A percentile compares a stretch with the other conserved stretches of the same genome.
phyloP scores from a whole-genome alignment of 257 asterid genomes.

The Penstemon barbatus region DNA sequence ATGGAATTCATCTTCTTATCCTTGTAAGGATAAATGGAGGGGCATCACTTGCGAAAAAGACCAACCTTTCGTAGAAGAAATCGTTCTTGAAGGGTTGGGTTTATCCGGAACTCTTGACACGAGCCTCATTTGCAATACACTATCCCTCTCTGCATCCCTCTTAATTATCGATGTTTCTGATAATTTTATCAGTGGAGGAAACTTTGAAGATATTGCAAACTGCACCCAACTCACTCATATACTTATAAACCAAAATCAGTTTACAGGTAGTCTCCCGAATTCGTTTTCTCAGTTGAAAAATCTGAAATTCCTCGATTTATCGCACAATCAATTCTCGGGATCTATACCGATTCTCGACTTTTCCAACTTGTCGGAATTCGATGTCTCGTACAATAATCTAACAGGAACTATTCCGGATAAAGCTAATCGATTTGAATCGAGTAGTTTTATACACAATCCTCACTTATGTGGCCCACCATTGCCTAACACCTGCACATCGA shows the following conservation, averaged over 20 bases:
- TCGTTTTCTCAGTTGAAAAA: slow-evolving; percentile 39
- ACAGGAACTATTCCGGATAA: slow-evolving; percentile 47
- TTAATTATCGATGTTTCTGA: slow-evolving; percentile 34
- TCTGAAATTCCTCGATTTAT: slow-evolving; percentile 46
- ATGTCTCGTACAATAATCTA: slow-evolving; percentile 51
- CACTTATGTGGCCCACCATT: slow-evolving; percentile 52
- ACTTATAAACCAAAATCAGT: slow-evolving; percentile 39
- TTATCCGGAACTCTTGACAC: slow-evolving; percentile 49
- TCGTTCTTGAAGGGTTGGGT: slow-evolving; percentile 38
- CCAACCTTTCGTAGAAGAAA: slow-evolving; percentile 25
- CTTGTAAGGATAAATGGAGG: slow-evolving; percentile 46
- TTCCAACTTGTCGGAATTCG: slow-evolving; percentile 32
- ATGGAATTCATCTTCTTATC: slow-evolving; percentile 58
- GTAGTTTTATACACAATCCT: slow-evolving; percentile 45
- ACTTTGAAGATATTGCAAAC: slow-evolving; percentile 41
- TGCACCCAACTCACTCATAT: slow-evolving; percentile 47
- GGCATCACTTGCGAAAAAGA: slow-evolving; percentile 46
- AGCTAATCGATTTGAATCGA: slow-evolving; percentile 30
- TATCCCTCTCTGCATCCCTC: slow-evolving; percentile 37
- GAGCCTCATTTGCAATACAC: slow-evolving; percentile 38
- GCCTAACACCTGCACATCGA: slow-evolving; percentile 36
- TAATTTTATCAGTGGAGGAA: slow-evolving; percentile 36
- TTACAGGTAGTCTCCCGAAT: slow-evolving; percentile 38
- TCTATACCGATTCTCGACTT: slow-evolving; percentile 40
- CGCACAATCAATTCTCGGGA: slow-evolving; percentile 46